Base-by-base conservation (phyloP, 2,329 filamentous ascomycete genomes). In the Diaporthe sp. region DNA sequence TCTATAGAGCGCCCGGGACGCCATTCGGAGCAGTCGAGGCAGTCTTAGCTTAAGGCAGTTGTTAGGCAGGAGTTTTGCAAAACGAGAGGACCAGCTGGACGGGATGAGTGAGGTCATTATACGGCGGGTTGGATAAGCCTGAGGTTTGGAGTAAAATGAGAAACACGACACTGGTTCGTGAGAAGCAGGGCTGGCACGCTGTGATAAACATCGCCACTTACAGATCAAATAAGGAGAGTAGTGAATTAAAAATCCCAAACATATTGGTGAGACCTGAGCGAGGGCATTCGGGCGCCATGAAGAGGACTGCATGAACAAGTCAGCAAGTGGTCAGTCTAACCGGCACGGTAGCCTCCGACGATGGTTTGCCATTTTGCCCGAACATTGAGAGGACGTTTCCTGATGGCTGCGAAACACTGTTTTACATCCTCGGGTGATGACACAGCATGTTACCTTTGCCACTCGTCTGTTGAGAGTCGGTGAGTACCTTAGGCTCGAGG, bases 1-100 rank as follows among this genome's bases (percentile, higher is more conserved):
- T 72, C 8, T 52, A 72, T 22, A 45, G 22, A 19, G 47, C 70
- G 33, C 57, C 70, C 3, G 70, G 47, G 25, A 72, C 47, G 17
- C 57, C 70, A 6, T 72, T 72, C 17, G 70, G 57, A 19, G 70
- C 70, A 55, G 40, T 72, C 15, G 70, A 72, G 47, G 70, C 70
- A 22, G 17, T 64, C 28, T 28, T 72, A 13, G 70, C 47, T 72
- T 72, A 47, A 72, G 12, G 19, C 17, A 10, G 12, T 17, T 9
- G n/a, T 9, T 38, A 25, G 3, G 35, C 3, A 30, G 30, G 25
- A 33, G 9, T 3, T 15, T 42, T n/a, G 45, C 3, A 1, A 15
- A n/a, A 17, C 22, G 42, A 30, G 6, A 60, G 12, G 12, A 15
- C 33, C 12, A 3, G 38, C 30, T 45, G 35, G 40, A 50, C 12